A percentile compares a stretch with the other conserved stretches of the same genome.
These are phyloP conservation scores for Artemisia princeps DNA, from an alignment of 140 eudicot genomes.

Conservation along the genomic window DNA sequence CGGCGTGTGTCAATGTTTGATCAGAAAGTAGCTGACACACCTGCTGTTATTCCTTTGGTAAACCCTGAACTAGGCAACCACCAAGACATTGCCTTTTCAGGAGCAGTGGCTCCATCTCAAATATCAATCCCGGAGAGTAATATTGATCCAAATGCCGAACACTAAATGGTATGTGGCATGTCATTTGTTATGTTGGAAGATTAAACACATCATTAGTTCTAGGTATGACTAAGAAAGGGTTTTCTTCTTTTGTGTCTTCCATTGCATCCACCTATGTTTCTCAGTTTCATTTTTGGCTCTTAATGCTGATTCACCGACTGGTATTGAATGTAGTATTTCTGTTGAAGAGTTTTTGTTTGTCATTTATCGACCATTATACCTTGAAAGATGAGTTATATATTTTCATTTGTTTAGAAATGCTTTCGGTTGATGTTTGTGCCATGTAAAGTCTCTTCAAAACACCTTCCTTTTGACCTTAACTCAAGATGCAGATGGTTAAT, in stretches of 20 bases:
- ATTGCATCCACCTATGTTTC: slow-evolving; percentile 1
- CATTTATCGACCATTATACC: background rate
- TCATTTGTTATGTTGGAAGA: slow-evolving; percentile 6
- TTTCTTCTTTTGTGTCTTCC: background rate
- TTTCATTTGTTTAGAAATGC: background rate
- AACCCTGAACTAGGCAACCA: slow-evolving; percentile 20
- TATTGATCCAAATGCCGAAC: slow-evolving; percentile 19
- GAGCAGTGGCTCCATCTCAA: background rate
- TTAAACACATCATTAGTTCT: slow-evolving; percentile 11
- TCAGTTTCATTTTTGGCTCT: slow-evolving; percentile 17
- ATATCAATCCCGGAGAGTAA: slow-evolving; percentile 15
- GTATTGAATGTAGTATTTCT: background rate
- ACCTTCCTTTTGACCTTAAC: no score
- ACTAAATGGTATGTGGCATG: slow-evolving; percentile 20
- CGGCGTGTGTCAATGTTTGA: slow-evolving; percentile 30
- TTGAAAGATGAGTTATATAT: background rate
- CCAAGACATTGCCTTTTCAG: slow-evolving; percentile 18
- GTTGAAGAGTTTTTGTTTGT: background rate
- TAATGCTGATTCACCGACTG: slow-evolving; percentile 9
- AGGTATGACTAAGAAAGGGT: slow-evolving; percentile 6
- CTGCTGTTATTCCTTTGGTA: slow-evolving; percentile 9
- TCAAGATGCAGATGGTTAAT: no score
- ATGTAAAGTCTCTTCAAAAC: no score
- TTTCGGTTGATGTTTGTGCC: background rate
- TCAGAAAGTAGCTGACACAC: slow-evolving; percentile 24